Base-by-base conservation (phyloP, 306 rosid species). In the Prosopis cineraria region DNA sequence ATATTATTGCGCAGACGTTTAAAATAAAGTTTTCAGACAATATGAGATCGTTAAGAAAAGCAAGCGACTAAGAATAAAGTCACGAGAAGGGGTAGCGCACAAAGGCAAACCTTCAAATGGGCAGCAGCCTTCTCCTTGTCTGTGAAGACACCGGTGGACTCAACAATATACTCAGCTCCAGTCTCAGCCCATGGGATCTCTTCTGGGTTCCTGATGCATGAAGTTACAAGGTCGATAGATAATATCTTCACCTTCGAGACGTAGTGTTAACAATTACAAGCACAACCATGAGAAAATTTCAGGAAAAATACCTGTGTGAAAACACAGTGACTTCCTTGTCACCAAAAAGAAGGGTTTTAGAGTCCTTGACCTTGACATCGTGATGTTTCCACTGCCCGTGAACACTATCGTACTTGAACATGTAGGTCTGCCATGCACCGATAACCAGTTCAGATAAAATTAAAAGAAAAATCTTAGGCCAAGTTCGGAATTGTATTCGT, bases 371-470 rank as follows among this genome's bases (percentile, higher is more conserved):
- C 64, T 71, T 76, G 44, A 92, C 59, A 0, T 92, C 97, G 34
- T 64, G 41, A 22, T 92, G 89, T 73, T 92, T 92, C 97, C 97
- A 90, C 20, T 70, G 91, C 5, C 96, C 97, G 52, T 92, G 96
- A 74, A 92, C 93, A 56, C 86, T 85, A 79, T 92, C 97, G 43
- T 92, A 90, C 81, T 90, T 87, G 80, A 92, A 92, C 96, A 92
- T 89, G 83, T 90, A 92, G 62, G 87, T 87, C 97, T 90, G 48
- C 33, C 10, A 48, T 13, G 13, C 60, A 66, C 31, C 68, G 13
- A 6, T 9, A 7, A 37, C 10, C 56, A 59, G 39, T 40, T 48
- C 50, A 37, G 71, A 20, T n/a, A 22, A 43, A 34, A 1, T 4
- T 37, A 2, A 45, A 36, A 2, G 22, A 50, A 31, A 10, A 12